A percentile compares a stretch with the other conserved stretches of the same genome.
Conservation (phyloP, 139 green algal species). For the Chlamydomonas incerta region DNA sequence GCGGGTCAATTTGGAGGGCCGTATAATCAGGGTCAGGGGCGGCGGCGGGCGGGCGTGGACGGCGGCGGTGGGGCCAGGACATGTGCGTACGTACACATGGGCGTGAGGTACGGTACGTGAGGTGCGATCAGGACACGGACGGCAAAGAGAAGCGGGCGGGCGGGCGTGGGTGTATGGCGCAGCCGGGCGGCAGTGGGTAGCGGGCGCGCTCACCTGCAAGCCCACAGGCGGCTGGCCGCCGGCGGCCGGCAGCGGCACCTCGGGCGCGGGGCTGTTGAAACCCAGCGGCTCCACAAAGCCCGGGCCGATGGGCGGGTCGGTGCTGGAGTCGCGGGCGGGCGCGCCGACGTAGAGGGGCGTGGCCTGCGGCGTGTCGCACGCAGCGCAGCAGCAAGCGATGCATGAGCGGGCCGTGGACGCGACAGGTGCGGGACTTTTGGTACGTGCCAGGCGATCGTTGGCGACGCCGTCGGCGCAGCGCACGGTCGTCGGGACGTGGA, state of each 20-base stretch:
- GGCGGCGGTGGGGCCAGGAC: too few relatives aligned
- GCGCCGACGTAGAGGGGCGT: slow-evolving; percentile 24
- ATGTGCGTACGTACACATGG: not conserved
- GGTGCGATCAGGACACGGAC: too few relatives aligned
- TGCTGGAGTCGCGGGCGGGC: not conserved
- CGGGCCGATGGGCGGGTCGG: slow-evolving; percentile 11
- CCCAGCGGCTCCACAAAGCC: slow-evolving; percentile 36
- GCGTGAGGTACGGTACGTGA: too few relatives aligned
- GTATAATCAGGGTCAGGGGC: not conserved
- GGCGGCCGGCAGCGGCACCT: not conserved
- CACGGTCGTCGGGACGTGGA: not conserved
- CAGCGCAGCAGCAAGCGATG: too few relatives aligned
- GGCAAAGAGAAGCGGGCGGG: too few relatives aligned
- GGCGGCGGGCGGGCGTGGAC: too few relatives aligned
- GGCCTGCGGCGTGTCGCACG: not conserved
- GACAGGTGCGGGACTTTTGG: too few relatives aligned
- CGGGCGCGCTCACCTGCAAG: slow-evolving; percentile 33
- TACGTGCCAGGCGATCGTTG: too few relatives aligned
- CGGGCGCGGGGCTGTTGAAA: slow-evolving; percentile 29
- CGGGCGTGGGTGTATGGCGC: too few relatives aligned
- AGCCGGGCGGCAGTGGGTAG: too few relatives aligned
- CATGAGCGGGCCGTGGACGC: too few relatives aligned
- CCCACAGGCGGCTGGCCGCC: not conserved
- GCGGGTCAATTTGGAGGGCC: not conserved
- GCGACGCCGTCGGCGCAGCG: too few relatives aligned